Evolutionary conservation across 2,329 filamentous ascomycete genomes (phyloP).

Genomic region (Colletotrichum phormii): DNA sequence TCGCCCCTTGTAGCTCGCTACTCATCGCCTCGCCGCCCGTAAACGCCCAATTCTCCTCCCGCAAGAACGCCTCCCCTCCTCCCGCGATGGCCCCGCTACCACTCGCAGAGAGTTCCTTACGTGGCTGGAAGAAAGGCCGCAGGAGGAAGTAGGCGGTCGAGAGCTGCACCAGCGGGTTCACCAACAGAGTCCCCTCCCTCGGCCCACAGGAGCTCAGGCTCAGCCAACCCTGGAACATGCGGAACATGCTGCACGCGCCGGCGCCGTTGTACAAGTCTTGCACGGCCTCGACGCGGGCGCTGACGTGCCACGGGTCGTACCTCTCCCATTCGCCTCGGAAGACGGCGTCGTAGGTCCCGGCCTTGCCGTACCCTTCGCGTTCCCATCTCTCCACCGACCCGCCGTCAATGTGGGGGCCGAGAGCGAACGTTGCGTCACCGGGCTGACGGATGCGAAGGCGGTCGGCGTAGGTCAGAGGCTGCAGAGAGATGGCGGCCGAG

Average conservation of each 20-base stretch:
- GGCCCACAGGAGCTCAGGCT: conserved; percentile 80
- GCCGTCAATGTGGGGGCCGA: conserved; percentile 80
- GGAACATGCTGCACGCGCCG: conserved; percentile 85
- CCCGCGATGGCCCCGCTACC: conserved; percentile 38
- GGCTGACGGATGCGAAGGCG: conserved; percentile 78
- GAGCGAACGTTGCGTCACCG: conserved; percentile 76
- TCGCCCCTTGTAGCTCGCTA: conserved; percentile 75
- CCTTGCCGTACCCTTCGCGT: conserved; percentile 71
- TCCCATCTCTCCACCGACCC: conserved; percentile 84
- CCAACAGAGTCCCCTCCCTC: conserved; percentile 81
- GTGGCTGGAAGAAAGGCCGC: conserved; percentile 81
- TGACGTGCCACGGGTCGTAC: conserved; percentile 86
- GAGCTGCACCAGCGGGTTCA: conserved; percentile 81
- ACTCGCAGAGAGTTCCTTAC: conserved; percentile 39
- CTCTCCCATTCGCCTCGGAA: conserved; percentile 82
- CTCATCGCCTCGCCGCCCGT: conserved; percentile 58
- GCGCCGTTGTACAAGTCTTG: conserved; percentile 84
- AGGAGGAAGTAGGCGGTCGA: conserved; percentile 85
- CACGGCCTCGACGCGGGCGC: conserved; percentile 73
- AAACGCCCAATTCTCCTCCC: conserved; percentile 70
- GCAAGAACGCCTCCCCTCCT: conserved; percentile 53
- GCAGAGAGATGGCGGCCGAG: conserved; percentile 59
- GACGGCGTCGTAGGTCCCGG: conserved; percentile 78
- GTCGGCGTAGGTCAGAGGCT: conserved; percentile 77
- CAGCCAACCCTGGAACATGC: conserved; percentile 93